These are phyloP conservation scores for Podaxis pistillaris DNA, from an alignment of 768 basidiomycete genomes.

Conservation along the genomic window DNA sequence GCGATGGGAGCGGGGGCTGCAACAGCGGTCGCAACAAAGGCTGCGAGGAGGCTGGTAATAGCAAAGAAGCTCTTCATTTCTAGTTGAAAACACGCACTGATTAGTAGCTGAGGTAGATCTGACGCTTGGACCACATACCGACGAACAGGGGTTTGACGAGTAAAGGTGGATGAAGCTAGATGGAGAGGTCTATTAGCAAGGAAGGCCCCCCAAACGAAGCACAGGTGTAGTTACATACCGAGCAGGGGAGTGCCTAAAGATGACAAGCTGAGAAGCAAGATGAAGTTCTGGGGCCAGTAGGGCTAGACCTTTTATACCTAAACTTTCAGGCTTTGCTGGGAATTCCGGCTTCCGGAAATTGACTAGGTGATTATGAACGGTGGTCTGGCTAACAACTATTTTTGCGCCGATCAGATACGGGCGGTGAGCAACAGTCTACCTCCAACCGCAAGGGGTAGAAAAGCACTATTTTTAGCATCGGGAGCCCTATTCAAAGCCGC, in stretches of 20 bases:
- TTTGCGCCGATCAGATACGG: not conserved
- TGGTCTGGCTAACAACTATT: not conserved
- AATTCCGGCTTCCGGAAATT: not conserved
- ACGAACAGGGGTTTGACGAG: not conserved
- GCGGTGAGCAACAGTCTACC: not conserved
- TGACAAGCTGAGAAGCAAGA: not conserved
- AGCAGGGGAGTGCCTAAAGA: not conserved
- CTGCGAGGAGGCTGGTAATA: not conserved
- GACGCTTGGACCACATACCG: not conserved
- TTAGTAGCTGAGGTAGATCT: not conserved
- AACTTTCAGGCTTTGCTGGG: not conserved
- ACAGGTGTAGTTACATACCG: not conserved
- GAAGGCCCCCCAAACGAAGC: not conserved
- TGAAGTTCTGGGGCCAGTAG: not conserved
- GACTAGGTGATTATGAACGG: not conserved
- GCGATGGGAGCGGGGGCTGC: not conserved
- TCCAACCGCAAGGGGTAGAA: not conserved
- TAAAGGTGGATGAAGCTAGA: not conserved
- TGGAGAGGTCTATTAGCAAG: not conserved
- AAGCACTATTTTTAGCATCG: not conserved
- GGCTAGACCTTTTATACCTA: slow-evolving; percentile 1
- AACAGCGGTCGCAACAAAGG: not conserved
- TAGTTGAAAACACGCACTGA: not conserved
- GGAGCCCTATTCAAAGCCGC: not conserved
- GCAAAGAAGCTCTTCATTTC: slow-evolving; percentile 9